phyloP scores from a whole-genome alignment of 805 yeast species.

The Kluyveromyces siamensis region DNA sequence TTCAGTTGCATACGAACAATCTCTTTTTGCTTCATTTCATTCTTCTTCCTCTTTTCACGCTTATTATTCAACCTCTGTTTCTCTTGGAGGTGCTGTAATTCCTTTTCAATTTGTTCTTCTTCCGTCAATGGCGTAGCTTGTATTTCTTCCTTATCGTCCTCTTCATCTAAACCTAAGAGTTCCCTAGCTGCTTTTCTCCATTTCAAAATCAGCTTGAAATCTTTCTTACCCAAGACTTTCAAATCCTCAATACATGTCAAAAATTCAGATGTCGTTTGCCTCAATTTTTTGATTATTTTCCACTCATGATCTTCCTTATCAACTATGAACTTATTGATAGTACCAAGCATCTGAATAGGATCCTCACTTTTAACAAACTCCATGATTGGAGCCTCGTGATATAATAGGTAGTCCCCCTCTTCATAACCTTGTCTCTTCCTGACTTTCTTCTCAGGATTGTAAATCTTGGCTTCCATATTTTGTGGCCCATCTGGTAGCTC shows the following conservation, averaged over 20 bases:
- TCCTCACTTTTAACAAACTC: slow-evolving; percentile 78
- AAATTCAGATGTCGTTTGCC: slow-evolving; percentile 70
- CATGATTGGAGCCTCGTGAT: slow-evolving; percentile 62
- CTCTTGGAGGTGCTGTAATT: slow-evolving; percentile 62
- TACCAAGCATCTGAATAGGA: slow-evolving; percentile 76
- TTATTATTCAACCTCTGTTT: slow-evolving; percentile 60
- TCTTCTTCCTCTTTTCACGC: slow-evolving; percentile 74
- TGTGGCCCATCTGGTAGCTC: slow-evolving; percentile 69
- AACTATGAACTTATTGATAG: slow-evolving; percentile 52
- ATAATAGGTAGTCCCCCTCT: slow-evolving; percentile 74
- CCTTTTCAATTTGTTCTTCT: slow-evolving; percentile 83
- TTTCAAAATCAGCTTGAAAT: slow-evolving; percentile 72
- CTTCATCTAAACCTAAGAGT: slow-evolving; percentile 53
- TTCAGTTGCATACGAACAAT: slow-evolving; percentile 89
- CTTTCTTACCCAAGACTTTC: slow-evolving; percentile 89
- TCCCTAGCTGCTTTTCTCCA: slow-evolving; percentile 88
- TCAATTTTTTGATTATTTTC: slow-evolving; percentile 60
- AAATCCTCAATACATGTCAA: slow-evolving; percentile 81
- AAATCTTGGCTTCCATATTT: slow-evolving; percentile 85
- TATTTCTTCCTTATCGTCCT: slow-evolving; percentile 41
- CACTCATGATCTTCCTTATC: slow-evolving; percentile 60
- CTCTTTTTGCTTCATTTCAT: slow-evolving; percentile 82
- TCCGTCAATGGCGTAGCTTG: slow-evolving; percentile 71
- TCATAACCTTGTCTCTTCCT: slow-evolving; percentile 96
- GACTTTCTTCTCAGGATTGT: slow-evolving; percentile 85